A percentile compares a stretch with the other conserved stretches of the same genome.
These are phyloP conservation scores for Yamadazyma dushanensis DNA, from an alignment of 1,139 yeast species.

Conservation along the genomic window DNA sequence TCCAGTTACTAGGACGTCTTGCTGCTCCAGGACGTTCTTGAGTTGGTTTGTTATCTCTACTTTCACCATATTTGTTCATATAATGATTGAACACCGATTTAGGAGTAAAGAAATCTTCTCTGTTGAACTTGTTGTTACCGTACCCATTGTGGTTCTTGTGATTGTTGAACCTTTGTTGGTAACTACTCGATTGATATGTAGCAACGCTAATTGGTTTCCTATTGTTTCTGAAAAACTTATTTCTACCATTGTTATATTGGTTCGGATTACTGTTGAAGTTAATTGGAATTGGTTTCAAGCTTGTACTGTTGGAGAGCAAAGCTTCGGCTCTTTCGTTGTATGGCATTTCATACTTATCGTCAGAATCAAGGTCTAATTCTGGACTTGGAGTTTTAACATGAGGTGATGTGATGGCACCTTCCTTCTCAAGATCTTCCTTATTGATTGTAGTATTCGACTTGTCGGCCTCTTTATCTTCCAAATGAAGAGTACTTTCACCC, in stretches of 20 bases:
- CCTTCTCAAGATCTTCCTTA: constrained; percentile 1
- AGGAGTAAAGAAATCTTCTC: constrained; percentile 78
- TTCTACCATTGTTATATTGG: constrained; percentile 16
- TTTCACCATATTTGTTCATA: constrained; percentile 65
- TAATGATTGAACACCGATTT: constrained; percentile 70
- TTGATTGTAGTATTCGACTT: constrained; percentile 13
- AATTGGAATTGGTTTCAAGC: constrained; percentile 47
- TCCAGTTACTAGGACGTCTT: constrained; percentile 29
- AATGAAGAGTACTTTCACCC: constrained; percentile 17
- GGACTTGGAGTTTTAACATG: too few species aligned
- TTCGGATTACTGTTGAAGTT: constrained; percentile 10
- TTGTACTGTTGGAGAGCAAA: constrained; percentile 39
- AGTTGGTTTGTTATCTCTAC: constrained; percentile 17
- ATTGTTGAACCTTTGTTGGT: constrained; percentile 20
- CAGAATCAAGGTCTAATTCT: too few species aligned
- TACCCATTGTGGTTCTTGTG: constrained; percentile 25
- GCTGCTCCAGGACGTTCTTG: constrained; percentile 17
- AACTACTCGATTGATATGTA: constrained; percentile 39
- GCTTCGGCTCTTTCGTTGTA: constrained; percentile 51
- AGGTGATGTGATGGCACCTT: not conserved
- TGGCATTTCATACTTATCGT: constrained; percentile 23
- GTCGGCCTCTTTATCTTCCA: constrained; percentile 17
- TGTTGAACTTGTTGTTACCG: constrained; percentile 43
- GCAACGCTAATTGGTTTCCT: constrained; percentile 69
- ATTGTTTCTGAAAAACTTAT: constrained; percentile 46